Evolutionary conservation across 1,284 basidiomycete genomes (phyloP).

Genomic region (Rhodotorula sp.): DNA sequence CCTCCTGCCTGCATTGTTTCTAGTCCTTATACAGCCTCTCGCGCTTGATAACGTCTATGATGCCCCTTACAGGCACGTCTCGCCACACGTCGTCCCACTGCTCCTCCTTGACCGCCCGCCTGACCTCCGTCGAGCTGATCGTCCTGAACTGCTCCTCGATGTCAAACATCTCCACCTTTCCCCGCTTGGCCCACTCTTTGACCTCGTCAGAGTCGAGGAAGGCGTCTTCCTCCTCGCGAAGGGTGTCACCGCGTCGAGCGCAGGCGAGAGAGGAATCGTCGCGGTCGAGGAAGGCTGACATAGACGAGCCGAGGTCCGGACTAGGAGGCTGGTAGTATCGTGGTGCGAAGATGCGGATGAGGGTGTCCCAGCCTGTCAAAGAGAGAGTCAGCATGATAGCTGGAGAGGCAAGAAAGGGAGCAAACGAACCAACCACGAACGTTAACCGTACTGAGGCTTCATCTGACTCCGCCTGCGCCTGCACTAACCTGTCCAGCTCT

Average conservation of each 20-base stretch:
- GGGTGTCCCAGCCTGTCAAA: constrained; percentile 63
- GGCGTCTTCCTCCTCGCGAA: constrained; percentile 44
- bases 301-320: constrained; percentile 57
- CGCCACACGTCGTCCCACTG: constrained; percentile 50
- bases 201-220: constrained; percentile 53
- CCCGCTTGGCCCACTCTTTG: constrained; percentile 52
- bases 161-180: constrained; percentile 42
- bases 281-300: constrained; percentile 60
- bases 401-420: background rate
- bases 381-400: background rate
- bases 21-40: constrained; percentile 55
- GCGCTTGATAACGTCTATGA: constrained; percentile 57
- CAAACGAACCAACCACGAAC: constrained; percentile 58
- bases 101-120: constrained; percentile 54
- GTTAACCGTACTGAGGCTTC: constrained; percentile 54
- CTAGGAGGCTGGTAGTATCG: constrained; percentile 65
- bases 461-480: background rate
- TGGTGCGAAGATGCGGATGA: constrained; percentile 75
- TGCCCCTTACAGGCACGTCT: constrained; percentile 51
- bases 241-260: constrained; percentile 57
- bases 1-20: background rate
- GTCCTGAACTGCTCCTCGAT: constrained; percentile 56
- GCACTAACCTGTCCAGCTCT: constrained; percentile 9
- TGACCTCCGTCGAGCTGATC: constrained; percentile 71
- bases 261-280: constrained; percentile 68